Base-by-base conservation (phyloP, 1,284 basidiomycete genomes). In the Ceratobasidium sp. region DNA sequence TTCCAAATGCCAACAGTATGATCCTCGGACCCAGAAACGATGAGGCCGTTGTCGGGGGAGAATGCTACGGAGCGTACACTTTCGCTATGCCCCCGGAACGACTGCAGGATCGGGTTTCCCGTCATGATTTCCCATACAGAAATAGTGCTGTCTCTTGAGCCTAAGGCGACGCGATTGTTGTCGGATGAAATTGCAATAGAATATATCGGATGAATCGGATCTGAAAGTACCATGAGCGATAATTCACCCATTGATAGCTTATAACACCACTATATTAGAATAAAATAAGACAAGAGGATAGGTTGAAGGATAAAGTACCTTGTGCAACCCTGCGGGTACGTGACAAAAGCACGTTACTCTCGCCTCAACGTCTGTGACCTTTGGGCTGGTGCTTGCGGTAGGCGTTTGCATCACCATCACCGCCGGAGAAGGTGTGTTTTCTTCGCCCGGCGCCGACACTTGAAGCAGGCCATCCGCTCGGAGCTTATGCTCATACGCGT, bases 391-490 rank as follows among this genome's bases (percentile, higher is more conserved):
- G 48, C 66, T 69, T 41, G 47, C 66, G 9, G 53, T 48, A 22
- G 54, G 56, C 14, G 66, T 69, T 14, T 51, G 66, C 1, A 54
- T 69, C 27, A 69, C n/a, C n/a, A n/a, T 36, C 66, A 69, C 45
- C 11, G 48, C 33, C 22, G 66, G 66, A 9, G 66, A 69, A 44
- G 53, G 66, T 8, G 33, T 27, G 27, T 44, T 27, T 19, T 69
- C 66, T 22, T 27, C 53, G 24, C 50, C 50, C 7, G 47, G 6
- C 22, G 24, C 29, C 15, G 36, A 27, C 0, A 22, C 36, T 62
- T 62, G 59, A 8, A 54, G 53, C 27, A 59, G 53, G 7, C 22
- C 66, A n/a, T 69, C 41, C 7, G 48, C 24, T 4, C 29, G 14
- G 11, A 56, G n/a, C 5, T 24, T 36, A 14, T 36, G 53, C 9